phyloP scores from a whole-genome alignment of 352 stramenopile species.

The Blastocystis sp. region DNA sequence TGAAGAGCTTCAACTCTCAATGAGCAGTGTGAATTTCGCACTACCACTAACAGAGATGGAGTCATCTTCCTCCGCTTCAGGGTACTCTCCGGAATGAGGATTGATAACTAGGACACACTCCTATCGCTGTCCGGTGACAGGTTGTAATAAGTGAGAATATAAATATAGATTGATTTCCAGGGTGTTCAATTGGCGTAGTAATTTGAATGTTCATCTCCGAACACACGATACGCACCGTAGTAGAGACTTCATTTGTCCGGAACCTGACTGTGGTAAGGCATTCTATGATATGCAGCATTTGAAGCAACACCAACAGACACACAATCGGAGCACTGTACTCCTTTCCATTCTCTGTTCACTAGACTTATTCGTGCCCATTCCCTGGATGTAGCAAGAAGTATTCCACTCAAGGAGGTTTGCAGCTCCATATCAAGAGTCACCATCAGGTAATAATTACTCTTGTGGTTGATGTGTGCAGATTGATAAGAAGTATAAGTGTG shows the following conservation, averaged over 20 bases:
- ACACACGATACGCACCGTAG: conserved; percentile 19
- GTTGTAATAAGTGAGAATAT: conserved; percentile 48
- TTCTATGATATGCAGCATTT: conserved; percentile 67
- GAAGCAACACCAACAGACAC: conserved; percentile 49
- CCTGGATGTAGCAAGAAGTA: conserved; percentile 64
- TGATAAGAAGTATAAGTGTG: conserved; percentile 67
- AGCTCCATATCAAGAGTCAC: conserved; percentile 61
- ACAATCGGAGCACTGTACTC: conserved; percentile 55
- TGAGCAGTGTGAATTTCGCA: not conserved
- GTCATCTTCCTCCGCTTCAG: not conserved
- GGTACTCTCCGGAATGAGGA: not conserved
- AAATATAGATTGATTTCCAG: not conserved
- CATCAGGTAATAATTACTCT: not conserved
- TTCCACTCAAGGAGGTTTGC: conserved; percentile 34
- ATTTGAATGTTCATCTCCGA: conserved; percentile 58
- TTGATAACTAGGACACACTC: not conserved
- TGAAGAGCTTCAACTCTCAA: not conserved
- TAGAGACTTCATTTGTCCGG: conserved; percentile 22
- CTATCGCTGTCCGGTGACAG: conserved; percentile 28
- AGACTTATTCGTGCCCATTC: conserved; percentile 19
- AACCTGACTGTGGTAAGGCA: conserved; percentile 42
- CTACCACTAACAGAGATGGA: not conserved
- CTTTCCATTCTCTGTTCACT: not conserved
- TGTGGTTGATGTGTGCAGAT: not conserved
- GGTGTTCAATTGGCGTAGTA: conserved; percentile 64